phyloP scores from a whole-genome alignment of 106 monocot species.

The Ottelia alismoides region DNA sequence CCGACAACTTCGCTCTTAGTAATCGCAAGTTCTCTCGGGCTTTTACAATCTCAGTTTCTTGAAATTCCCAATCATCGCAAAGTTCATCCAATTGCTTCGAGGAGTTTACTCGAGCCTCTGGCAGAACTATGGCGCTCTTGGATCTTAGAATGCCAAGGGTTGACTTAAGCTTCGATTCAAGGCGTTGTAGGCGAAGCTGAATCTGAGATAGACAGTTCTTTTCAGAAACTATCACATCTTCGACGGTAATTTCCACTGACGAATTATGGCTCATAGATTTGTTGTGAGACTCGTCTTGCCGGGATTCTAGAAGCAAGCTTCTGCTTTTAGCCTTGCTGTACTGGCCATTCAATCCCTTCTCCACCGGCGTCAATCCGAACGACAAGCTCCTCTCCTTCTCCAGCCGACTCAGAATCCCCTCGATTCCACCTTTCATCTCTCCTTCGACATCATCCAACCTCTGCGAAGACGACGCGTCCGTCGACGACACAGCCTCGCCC shows the following conservation, averaged over 20 bases:
- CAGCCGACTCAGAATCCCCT: conserved; percentile 26
- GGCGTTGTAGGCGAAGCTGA: neutral
- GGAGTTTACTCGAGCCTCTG: conserved; percentile 15
- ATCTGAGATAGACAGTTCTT: too few relatives aligned
- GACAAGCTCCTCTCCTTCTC: conserved; percentile 30
- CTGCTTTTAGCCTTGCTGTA: neutral
- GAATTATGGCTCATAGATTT: too few relatives aligned
- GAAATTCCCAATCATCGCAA: conserved; percentile 77
- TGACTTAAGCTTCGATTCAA: conserved; percentile 4
- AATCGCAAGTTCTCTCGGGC: conserved; percentile 47
- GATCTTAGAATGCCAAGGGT: neutral
- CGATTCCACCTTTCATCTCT: conserved; percentile 13
- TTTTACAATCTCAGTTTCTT: conserved; percentile 75
- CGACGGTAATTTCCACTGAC: too few relatives aligned
- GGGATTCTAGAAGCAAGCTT: too few relatives aligned
- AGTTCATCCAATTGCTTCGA: conserved; percentile 27
- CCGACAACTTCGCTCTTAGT: conserved; percentile 48
- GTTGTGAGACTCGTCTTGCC: too few relatives aligned
- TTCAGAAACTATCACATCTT: too few relatives aligned
- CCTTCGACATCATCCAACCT: conserved; percentile 5
- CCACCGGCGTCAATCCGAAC: neutral
- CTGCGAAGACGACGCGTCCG: conserved; percentile 14
- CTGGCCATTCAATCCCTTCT: neutral
- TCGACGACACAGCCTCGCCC: neutral
- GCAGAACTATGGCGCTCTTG: neutral